These are phyloP conservation scores for Aspergillus sp. DNA, from an alignment of 2,329 filamentous ascomycete species.

Conservation along the genomic window DNA sequence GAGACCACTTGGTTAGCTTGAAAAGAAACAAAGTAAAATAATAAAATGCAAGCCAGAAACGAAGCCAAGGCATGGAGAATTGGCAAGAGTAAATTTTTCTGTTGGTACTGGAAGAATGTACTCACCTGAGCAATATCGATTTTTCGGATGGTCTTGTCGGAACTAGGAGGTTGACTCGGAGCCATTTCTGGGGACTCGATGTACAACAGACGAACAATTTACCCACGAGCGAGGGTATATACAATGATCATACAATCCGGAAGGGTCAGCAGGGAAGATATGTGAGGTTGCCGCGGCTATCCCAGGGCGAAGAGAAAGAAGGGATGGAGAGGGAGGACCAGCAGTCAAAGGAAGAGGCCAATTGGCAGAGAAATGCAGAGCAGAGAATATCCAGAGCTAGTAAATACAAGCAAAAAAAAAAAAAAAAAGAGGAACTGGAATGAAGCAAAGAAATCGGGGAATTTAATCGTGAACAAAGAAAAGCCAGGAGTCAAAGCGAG, in stretches of 20 bases:
- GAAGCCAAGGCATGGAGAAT: background rate
- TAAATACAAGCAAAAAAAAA: background rate
- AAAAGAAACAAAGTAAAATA: background rate
- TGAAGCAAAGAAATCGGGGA: background rate
- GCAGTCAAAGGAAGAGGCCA: constrained; percentile 8
- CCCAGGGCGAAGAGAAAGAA: constrained; percentile 1
- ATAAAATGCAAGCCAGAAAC: background rate
- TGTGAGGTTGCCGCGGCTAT: background rate
- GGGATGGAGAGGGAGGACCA: constrained; percentile 6
- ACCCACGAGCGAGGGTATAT: constrained; percentile 10
- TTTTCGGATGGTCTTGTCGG: constrained; percentile 34
- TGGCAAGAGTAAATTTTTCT: background rate
- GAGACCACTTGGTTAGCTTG: too few species aligned
- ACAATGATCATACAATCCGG: constrained; percentile 6
- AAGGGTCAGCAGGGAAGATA: background rate
- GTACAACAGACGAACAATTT: constrained; percentile 5
- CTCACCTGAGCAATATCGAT: constrained; percentile 36
- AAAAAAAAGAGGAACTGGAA: background rate
- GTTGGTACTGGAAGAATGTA: background rate
- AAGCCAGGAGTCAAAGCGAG: background rate
- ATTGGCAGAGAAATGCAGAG: constrained; percentile 6
- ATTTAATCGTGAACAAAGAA: background rate
- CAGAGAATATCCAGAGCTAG: background rate
- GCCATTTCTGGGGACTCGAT: constrained; percentile 21
- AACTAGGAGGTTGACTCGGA: constrained; percentile 23